Base-by-base conservation (phyloP, 192 early-diverging fungal genomes). In the Coemansia sp. region DNA sequence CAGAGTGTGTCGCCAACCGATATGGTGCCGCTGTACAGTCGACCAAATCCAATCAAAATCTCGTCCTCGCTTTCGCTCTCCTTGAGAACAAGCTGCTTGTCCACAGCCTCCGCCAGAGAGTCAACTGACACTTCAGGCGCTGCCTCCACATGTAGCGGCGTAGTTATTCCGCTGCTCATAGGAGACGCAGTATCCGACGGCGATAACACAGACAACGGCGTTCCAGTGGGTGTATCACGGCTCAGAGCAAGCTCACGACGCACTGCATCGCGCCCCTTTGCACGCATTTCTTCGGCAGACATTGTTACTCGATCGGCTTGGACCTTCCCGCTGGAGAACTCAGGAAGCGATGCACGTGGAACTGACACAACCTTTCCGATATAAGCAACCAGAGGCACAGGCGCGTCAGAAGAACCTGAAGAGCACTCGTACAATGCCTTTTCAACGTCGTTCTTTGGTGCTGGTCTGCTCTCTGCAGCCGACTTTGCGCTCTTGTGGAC, bases 351-450 rank as follows among this genome's bases (percentile, higher is more conserved):
- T 37, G 87, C 83, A 8, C 84, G 73, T 9, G 92, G 90, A 4
- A 98, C 87, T 23, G 91, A 87, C 61, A 98, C 90, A 84, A 99
- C 94, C 68, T 99, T 99, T 71, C 91, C 91, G 4, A 99, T 86
- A 76, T 91, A 97, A 0, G 88, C 92, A 12, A 98, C 89, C 7
- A 87, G 73, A 0, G 95, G 94, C 9, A 79, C 86, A 3, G 78
- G 59, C 11, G 72, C 77, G 25, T 55, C 57, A 6, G 51, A 19
- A 11, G 68, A 56, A 0, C 71, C 79, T 0, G 86, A 50, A 59
- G 90, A 86, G 77, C 97, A 99, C 14, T 19, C 70, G 62, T 85
- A 88, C 52, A 99, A 75, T 2, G 92, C 92, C 17, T 77, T 75
- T 62, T 95, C 93, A 48, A 90, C 62, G 0, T 82, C 80, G 54